Conservation (phyloP, 164 flowering plant genomes). For the Stephania cephalantha region DNA sequence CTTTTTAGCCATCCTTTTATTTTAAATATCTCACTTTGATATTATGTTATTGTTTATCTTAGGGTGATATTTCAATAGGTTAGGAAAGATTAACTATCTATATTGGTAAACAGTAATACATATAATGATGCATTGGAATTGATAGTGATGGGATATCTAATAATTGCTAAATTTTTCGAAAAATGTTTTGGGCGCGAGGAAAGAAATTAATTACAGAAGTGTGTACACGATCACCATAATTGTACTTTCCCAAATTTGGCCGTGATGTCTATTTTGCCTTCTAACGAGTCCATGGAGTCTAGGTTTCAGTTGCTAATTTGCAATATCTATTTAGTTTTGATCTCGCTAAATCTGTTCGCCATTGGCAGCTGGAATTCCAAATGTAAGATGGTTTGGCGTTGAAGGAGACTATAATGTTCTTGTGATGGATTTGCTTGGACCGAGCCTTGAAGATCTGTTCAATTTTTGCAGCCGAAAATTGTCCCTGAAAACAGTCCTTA, state of each 20-base stretch:
- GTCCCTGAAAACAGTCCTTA: constrained; percentile 79
- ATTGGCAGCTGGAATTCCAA: constrained; percentile 76
- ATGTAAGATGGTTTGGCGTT: constrained; percentile 88
- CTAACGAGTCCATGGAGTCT: not conserved
- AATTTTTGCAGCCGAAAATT: constrained; percentile 83
- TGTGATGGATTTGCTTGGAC: constrained; percentile 91
- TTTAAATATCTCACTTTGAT: no score
- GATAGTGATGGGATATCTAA: not conserved
- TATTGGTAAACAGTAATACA: not conserved
- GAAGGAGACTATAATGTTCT: constrained; percentile 90
- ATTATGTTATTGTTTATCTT: not conserved
- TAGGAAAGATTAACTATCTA: no score
- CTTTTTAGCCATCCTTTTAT: not conserved
- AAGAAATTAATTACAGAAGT: not conserved
- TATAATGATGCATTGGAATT: not conserved
- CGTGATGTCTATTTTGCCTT: not conserved
- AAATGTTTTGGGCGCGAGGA: not conserved
- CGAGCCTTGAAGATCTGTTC: constrained; percentile 87
- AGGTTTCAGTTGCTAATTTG: not conserved
- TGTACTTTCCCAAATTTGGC: not conserved
- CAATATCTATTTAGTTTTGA: not conserved
- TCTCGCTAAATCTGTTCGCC: not conserved
- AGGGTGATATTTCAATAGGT: not conserved
- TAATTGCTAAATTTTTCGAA: not conserved
- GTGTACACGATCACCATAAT: not conserved